Evolutionary conservation across 768 basidiomycete species (phyloP), one percentile per base, ranked within the genome.

Genomic region (Boletellus ananiceps): DNA sequence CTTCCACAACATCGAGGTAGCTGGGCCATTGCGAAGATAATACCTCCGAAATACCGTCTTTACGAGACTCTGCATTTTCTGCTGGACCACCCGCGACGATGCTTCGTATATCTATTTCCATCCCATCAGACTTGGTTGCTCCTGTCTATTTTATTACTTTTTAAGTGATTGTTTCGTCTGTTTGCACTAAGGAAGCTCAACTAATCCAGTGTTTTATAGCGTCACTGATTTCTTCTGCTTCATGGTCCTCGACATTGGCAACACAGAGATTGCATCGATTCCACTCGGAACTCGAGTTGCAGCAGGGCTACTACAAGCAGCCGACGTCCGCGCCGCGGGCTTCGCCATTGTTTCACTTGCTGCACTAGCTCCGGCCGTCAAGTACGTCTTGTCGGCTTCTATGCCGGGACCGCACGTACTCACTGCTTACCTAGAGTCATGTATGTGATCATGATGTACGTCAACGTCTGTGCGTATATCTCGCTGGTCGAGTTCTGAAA

Each of bases 101-200:
- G 93, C 67, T 94, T 88, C 61, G 80, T 92, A 11, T 89, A 93
- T 64, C 77, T 95, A 8, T 95, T 95, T 57, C 93, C 93, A 0
- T 84, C 91, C 0, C 90, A 93, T 59, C 93, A 96, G 62, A 96
- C 93, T 3, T 93, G 92, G 90, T 88, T 95, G 57, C 79, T 96
- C 5, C 53, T 91, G 2, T 77, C 79, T 1, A 65, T 94, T 19
- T 74, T 96, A 19, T 33, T 88, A 4, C 55, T 71, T 0, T 69
- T 95, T 32, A 91, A 81, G 92, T 93, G 60, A 44, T 7, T 9
- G 2, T 29, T 25, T 9, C 21, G 33, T 27, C 25, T 36, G 4
- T 31, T 15, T 25, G 4, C 32, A 16, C 23, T 33, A 23, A 32
- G 16, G 23, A 45, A 35, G 2, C 14, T 38, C 31, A n/a, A 36